Evolutionary conservation across 2,329 filamentous ascomycete genomes (phyloP).

Genomic region (Fusarium sp.): DNA sequence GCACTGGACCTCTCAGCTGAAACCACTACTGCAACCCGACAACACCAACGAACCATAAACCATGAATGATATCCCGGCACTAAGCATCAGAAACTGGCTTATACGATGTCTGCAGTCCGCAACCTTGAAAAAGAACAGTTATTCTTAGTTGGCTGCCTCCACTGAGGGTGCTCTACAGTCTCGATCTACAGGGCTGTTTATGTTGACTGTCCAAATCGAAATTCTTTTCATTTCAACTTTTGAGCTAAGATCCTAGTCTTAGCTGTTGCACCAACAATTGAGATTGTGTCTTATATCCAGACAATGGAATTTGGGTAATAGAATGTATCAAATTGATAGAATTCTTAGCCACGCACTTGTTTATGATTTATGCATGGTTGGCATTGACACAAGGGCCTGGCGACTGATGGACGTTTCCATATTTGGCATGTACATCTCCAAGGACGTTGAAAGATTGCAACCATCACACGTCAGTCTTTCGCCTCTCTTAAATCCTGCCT

Average conservation of each 20-base stretch:
- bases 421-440: constrained; percentile 29
- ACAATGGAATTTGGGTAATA: constrained; percentile 1
- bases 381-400: constrained; percentile 19
- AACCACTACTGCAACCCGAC: constrained; percentile 34
- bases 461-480: constrained; percentile 38
- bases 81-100: constrained; percentile 18
- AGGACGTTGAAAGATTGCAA: constrained; percentile 22
- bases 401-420: constrained; percentile 29
- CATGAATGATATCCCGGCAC: constrained; percentile 9
- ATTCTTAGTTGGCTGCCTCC: constrained; percentile 20
- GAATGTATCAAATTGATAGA: not conserved
- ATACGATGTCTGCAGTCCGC: not conserved
- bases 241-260: constrained; percentile 13
- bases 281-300: constrained; percentile 2
- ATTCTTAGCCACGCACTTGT: not conserved
- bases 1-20: constrained; percentile 28
- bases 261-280: constrained; percentile 11
- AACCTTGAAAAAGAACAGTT: not conserved
- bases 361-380: constrained; percentile 20
- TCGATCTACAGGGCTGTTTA: constrained; percentile 23
- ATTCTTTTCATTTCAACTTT: constrained; percentile 22
- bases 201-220: constrained; percentile 16
- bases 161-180: not conserved
- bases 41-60: constrained; percentile 18
- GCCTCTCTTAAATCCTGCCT: constrained; percentile 3